Base-by-base conservation (phyloP, 106 monocot genomes). In the Triglochin maritima region DNA sequence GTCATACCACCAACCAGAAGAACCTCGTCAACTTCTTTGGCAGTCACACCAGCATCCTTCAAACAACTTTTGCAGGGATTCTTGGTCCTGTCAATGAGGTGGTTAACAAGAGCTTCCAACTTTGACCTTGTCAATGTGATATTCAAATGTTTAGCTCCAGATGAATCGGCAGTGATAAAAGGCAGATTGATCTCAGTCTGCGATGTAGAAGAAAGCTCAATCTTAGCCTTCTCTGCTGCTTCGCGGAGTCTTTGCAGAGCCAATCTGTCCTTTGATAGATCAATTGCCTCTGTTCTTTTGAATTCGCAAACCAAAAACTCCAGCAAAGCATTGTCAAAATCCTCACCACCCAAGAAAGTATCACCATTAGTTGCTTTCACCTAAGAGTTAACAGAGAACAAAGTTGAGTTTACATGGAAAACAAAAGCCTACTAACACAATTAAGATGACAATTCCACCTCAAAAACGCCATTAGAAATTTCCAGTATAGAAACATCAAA, bases 301-400 rank as follows among this genome's bases (percentile, higher is more conserved):
- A 82, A 91, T 47, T 91, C 91, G 45, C 56, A 80, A 6, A 91
- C 84, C 50, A 91, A 69, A 70, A 79, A 91, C 17, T 87, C 91
- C 49, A 91, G 64, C 4, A 87, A 70, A 9, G 78, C 68, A 78
- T 91, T 91, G 51, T 91, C 91, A 75, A 90, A 90, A 73, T 90
- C 89, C 60, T 90, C 89, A 59, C 86, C 89, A 10, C 89, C 86
- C 62, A 90, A 73, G 74, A 91, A 91, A 56, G 91, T 91, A 48
- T 91, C 91, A 71, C 87, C 91, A 69, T 91, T 91, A n/a, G 91
- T 91, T 76, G 91, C 84, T 80, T 91, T 91, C 41, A 87, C 91
- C 90, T 90, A 45, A 48, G 57, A 79, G 59, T 44, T 51, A 9
- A 12, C 52, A 10, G 68, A 49, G 10, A 66, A 47, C 41, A 57